Conservation (phyloP, 2,329 filamentous ascomycete genomes). For the Colletotrichum eremochloae region DNA sequence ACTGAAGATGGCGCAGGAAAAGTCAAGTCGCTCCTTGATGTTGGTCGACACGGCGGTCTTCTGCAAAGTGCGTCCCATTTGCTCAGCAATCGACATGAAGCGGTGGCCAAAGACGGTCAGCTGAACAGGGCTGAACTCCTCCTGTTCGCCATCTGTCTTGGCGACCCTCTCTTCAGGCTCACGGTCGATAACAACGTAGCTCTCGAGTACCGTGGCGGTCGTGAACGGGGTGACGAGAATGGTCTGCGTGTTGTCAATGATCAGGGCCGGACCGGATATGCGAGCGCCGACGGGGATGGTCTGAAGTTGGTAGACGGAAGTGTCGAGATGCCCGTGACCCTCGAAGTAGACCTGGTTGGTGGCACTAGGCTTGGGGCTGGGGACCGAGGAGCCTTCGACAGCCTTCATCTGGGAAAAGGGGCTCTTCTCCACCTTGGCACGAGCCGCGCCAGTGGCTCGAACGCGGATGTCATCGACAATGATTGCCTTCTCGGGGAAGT, state of each 20-base stretch:
- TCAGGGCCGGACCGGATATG: constrained; percentile 74
- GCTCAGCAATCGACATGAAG: constrained; percentile 86
- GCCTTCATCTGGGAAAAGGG: constrained; percentile 40
- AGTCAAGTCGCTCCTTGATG: constrained; percentile 84
- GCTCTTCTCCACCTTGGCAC: constrained; percentile 40
- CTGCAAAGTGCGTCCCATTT: constrained; percentile 82
- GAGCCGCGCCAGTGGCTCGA: constrained; percentile 39
- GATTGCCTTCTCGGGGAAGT: constrained; percentile 53
- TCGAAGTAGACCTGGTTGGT: constrained; percentile 52
- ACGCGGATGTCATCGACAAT: constrained; percentile 43
- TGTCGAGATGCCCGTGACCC: constrained; percentile 34
- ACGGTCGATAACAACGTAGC: constrained; percentile 54
- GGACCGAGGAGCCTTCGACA: constrained; percentile 4
- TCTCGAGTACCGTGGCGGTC: constrained; percentile 51
- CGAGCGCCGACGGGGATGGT: constrained; percentile 32
- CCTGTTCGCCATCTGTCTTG: constrained; percentile 68
- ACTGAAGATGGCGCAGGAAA: constrained; percentile 83
- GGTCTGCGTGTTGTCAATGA: constrained; percentile 80
- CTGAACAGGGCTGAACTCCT: constrained; percentile 77
- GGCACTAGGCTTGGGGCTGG: constrained; percentile 79
- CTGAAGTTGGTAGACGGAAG: constrained; percentile 33
- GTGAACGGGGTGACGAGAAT: constrained; percentile 73
- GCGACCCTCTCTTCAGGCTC: constrained; percentile 58
- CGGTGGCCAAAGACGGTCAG: constrained; percentile 82
- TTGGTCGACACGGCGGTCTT: constrained; percentile 83